Base-by-base conservation (phyloP, 2,329 filamentous ascomycete genomes). In the Colletotrichum plurivorum region DNA sequence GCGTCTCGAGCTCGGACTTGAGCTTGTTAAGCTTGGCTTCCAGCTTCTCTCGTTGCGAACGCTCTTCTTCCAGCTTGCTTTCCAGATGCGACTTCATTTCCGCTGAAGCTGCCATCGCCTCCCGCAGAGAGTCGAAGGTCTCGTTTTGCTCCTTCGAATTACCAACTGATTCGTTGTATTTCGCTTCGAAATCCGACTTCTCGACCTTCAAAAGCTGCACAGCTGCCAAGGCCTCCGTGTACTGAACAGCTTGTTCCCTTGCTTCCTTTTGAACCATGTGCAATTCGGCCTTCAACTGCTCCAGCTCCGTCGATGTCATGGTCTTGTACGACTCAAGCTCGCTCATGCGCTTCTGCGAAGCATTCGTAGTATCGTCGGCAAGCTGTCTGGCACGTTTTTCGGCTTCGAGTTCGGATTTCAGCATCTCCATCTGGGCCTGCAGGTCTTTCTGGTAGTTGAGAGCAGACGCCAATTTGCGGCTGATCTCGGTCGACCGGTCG, bases 281-380 rank as follows among this genome's bases (percentile, higher is more conserved):
- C 43, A 99, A 83, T 76, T 98, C 94, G 1, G 93, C 91, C 73
- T 95, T 93, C 43, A 99, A 83, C 27, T 90, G 92, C 78, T 98
- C 95, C 9, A 97, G 84, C 78, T 99, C 95, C 1, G 93, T 89
- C 3, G 94, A 91, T 45, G 93, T 94, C 75, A 92, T 92, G 76
- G 97, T 93, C 76, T 93, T 92, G 78, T 93, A 95, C 51, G 87
- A 87, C 77, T 98, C 95, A 2, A 99, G 85, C 73, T 98, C 94
- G 8, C 89, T 84, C 79, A 97, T 91, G 22, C 95, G 91, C 79
- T 90, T 92, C 77, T 97, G 92, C 2, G 95, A 92, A 27, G 94
- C 93, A 73, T 91, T 90, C 5, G 92, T 88, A 2, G 94, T 97
- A 68, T 98, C 95, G 76, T 99, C 96, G 0, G 96, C 94, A 15